Evolutionary conservation across 768 basidiomycete genomes (phyloP), one percentile per base, ranked within the genome.

Genomic region (Mycena crocata): DNA sequence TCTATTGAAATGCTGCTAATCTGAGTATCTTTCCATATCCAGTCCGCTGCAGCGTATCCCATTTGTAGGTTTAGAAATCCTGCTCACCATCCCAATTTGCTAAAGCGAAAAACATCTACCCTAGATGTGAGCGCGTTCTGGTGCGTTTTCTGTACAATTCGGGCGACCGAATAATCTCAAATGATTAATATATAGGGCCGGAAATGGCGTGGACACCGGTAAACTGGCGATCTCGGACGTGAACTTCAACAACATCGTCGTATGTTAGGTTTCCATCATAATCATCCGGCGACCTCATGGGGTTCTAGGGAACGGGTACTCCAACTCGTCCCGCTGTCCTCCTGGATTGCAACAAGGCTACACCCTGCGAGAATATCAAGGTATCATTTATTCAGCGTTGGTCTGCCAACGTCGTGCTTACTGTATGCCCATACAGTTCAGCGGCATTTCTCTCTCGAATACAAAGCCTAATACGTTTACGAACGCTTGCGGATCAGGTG

Each of bases 311-410:
- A 55, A 68, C 68, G 17, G 73, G 73, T 0, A 74, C 72, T 1
- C 66, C 70, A 4, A 73, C 70, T 28, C 73, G 73, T 32, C 70
- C 73, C 12, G 69, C 63, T 1, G 70, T 74, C 6, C 58, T 69
- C 2, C 28, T 74, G 56, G 68, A 74, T 62, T 74, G 73, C 62
- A 72, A 71, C 56, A 65, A 63, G 31, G 71, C 68, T 14, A 71
- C 70, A 0, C 72, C 72, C 1, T 74, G 68, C 57, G 26, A 71
- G 45, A 61, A 64, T 46, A 71, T 74, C 39, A 54, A 59, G n/a
- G 69, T 71, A 37, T 9, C 5, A 9, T 26, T 34, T 37, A 13
- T 49, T 32, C 32, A 44, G 24, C 6, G 10, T 55, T 39, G 15
- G 14, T 26, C 0, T 26, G 35, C 19, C 28, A 13, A 17, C 32